Conservation (phyloP, 768 basidiomycete species). For the Tulasnella sp. region DNA sequence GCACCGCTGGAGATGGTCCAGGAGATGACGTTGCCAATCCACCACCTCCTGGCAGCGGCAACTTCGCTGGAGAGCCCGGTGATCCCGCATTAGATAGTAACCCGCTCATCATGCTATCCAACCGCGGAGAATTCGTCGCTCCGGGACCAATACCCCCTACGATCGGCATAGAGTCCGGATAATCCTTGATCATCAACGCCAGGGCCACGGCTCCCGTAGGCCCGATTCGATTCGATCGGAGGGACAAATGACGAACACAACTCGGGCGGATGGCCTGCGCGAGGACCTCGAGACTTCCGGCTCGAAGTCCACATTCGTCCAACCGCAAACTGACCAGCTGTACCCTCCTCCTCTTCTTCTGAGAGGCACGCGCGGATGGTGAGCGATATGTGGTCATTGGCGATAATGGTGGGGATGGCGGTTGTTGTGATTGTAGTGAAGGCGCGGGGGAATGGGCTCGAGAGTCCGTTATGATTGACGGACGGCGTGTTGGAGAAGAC, state of each 20-base stretch:
- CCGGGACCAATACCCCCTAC: constrained; percentile 22
- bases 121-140: constrained; percentile 25
- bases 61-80: background rate
- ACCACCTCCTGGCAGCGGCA: background rate
- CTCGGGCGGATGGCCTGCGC: constrained; percentile 78
- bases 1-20: constrained; percentile 27
- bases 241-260: constrained; percentile 74
- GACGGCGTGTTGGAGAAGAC: too few relatives aligned
- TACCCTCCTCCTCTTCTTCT: constrained; percentile 1
- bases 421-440: background rate
- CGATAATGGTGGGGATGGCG: background rate
- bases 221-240: constrained; percentile 80
- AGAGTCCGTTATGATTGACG: too few relatives aligned
- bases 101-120: background rate
- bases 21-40: constrained; percentile 21
- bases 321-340: constrained; percentile 64
- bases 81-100: background rate
- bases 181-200: constrained; percentile 94
- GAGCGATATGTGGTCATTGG: too few relatives aligned
- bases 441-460: background rate
- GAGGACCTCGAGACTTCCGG: constrained; percentile 64
- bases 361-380: too few relatives aligned
- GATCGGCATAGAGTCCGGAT: constrained; percentile 46
- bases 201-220: constrained; percentile 81
- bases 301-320: constrained; percentile 74